Base-by-base conservation (phyloP, 306 rosid species). In the Medicago lupulina region DNA sequence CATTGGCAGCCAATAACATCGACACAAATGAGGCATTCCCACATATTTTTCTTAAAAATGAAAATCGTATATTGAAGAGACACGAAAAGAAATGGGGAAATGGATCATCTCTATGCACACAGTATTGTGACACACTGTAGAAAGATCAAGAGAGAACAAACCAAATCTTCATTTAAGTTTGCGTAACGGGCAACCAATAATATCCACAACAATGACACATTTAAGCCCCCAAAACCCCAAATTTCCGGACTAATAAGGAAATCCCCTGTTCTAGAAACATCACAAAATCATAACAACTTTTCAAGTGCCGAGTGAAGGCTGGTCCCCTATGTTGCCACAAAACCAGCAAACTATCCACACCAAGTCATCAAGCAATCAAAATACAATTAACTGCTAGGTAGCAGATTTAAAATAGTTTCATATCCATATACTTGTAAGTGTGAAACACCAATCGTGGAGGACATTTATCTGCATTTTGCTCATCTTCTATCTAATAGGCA, bases 121-220 rank as follows among this genome's bases (percentile, higher is more conserved):
- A 63, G 14, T 60, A 13, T 14, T 49, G 50, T 28, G 69, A 63
- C 9, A 3, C 19, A 43, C 38, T 19, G 71, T 67, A 19, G 18
- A 65, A 40, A 17, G 73, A 44, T 70, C 23, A 55, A 49, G 58
- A 36, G 40, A 78, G 55, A 59, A 19, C 10, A 47, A 77, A 18
- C 18, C 11, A 59, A 38, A 39, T 44, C 54, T 58, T 18, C 17
- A 47, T 51, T 31, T 59, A 69, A 4, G 3, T 34, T 41, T 21
- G 13, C 21, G 12, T 47, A 46, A 53, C 19, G 54, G 70, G 62
- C n/a, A 77, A 77, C 70, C 44, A 31, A 69, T 58, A 77, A 77
- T 58, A 25, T 51, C 43, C 67, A 76, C 19, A 9, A 18, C 39
- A 43, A 60, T 41, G 53, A 34, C 9, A 7, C 49, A 25, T 41